Percentiles rank a stretch among this genome's conserved stretches.
These are phyloP conservation scores for Chrysosporium keratinophilum DNA, from an alignment of 2,329 filamentous ascomycete species.

Conservation along the genomic window DNA sequence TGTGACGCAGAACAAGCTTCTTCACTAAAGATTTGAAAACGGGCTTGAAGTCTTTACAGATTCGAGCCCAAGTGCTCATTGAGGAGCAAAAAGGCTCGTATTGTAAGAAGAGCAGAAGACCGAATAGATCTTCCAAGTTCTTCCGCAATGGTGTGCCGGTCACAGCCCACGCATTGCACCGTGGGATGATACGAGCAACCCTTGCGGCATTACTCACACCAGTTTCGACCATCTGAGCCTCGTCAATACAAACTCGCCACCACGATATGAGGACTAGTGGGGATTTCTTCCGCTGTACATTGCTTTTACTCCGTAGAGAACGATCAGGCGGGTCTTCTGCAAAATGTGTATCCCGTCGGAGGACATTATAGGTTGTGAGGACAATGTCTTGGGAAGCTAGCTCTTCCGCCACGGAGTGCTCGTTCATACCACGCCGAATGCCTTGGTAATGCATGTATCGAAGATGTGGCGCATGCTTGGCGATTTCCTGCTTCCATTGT, in stretches of 20 bases:
- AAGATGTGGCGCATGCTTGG: conserved; percentile 46
- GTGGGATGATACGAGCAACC: conserved; percentile 68
- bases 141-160: conserved; percentile 83
- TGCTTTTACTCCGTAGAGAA: conserved; percentile 53
- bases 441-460: conserved; percentile 49
- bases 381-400: conserved; percentile 47
- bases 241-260: conserved; percentile 69
- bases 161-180: conserved; percentile 82
- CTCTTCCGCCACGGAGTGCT: conserved; percentile 37
- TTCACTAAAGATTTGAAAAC: conserved; percentile 61
- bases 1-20: conserved; percentile 68
- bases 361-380: conserved; percentile 54
- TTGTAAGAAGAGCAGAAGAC: conserved; percentile 68
- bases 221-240: conserved; percentile 82
- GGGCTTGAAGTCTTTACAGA: conserved; percentile 51
- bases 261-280: conserved; percentile 72
- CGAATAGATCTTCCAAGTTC: conserved; percentile 65
- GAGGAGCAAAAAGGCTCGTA: conserved; percentile 65
- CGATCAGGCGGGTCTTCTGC: conserved; percentile 60
- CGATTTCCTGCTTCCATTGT: conserved; percentile 54
- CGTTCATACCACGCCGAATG: conserved; percentile 32
- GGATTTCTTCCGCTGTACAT: conserved; percentile 57
- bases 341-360: conserved; percentile 73
- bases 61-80: conserved; percentile 54
- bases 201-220: conserved; percentile 73